phyloP scores from a whole-genome alignment of 2,329 filamentous ascomycete genomes.

The Fusarium drepaniforme region DNA sequence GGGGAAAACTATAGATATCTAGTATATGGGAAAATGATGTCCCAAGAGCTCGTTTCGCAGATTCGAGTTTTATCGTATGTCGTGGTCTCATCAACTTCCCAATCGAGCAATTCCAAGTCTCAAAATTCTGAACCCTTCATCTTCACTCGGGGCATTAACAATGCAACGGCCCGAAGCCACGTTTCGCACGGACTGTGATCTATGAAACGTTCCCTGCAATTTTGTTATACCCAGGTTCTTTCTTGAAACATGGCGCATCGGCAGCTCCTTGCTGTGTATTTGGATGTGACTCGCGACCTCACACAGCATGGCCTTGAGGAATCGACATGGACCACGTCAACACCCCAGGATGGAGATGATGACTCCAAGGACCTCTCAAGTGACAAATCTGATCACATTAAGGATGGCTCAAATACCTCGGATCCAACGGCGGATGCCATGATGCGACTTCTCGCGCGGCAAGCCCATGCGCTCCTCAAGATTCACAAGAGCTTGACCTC shows the following conservation, averaged over 20 bases:
- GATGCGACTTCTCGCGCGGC: slow-evolving; percentile 45
- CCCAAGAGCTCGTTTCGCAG: background rate
- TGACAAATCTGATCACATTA: background rate
- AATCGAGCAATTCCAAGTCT: slow-evolving; percentile 3
- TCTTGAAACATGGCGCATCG: slow-evolving; percentile 37
- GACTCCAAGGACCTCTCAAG: background rate
- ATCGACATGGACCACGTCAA: background rate
- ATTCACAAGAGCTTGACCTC: slow-evolving; percentile 34
- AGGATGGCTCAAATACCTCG: background rate
- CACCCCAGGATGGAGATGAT: background rate
- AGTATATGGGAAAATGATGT: background rate
- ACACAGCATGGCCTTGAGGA: background rate
- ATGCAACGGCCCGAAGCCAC: background rate
- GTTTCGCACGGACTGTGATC: background rate
- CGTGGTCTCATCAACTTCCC: slow-evolving; percentile 5
- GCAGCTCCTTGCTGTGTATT: slow-evolving; percentile 42
- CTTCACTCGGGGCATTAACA: background rate
- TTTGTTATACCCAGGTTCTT: background rate
- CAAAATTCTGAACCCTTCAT: background rate
- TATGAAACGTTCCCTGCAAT: background rate
- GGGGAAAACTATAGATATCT: background rate
- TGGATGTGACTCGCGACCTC: slow-evolving; percentile 38
- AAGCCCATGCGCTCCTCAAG: slow-evolving; percentile 42
- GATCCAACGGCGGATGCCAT: slow-evolving; percentile 37
- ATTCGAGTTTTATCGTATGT: background rate